These are phyloP conservation scores for Protomyces macrosporus DNA, from an alignment of 1,139 yeast genomes.

Conservation along the genomic window DNA sequence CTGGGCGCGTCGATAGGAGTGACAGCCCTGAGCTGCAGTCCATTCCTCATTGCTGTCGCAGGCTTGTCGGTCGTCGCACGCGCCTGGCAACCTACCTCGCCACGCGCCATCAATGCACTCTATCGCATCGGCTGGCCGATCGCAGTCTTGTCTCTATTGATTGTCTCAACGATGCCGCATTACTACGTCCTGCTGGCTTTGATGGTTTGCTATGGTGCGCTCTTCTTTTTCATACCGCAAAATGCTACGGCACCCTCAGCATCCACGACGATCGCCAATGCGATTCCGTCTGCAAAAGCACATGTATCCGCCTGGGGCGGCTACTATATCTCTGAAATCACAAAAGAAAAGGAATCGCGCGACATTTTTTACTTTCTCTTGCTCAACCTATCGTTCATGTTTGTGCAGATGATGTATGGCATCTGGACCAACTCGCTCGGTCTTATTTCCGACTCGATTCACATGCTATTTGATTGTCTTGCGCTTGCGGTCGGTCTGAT, in stretches of 20 bases:
- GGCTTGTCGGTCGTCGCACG: not conserved
- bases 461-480: constrained; percentile 80
- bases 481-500: constrained; percentile 83
- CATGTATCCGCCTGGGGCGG: not conserved
- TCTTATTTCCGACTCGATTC: constrained; percentile 82
- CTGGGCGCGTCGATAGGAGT: not conserved
- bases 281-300: not conserved
- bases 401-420: constrained; percentile 84
- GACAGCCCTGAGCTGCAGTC: not conserved
- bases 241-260: not conserved
- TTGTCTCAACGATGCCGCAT: not conserved
- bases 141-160: not conserved
- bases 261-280: not conserved
- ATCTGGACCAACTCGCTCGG: constrained; percentile 90
- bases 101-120: not conserved
- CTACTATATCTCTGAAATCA: not conserved
- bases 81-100: not conserved
- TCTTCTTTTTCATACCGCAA: not conserved
- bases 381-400: constrained; percentile 86
- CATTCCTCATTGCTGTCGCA: not conserved
- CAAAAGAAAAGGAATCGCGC: constrained; percentile 16
- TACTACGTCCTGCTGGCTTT: not conserved
- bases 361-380: constrained; percentile 73
- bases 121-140: not conserved
- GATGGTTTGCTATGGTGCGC: not conserved